Base-by-base conservation (phyloP, 768 basidiomycete genomes). In the Fomitopsis pulvina region DNA sequence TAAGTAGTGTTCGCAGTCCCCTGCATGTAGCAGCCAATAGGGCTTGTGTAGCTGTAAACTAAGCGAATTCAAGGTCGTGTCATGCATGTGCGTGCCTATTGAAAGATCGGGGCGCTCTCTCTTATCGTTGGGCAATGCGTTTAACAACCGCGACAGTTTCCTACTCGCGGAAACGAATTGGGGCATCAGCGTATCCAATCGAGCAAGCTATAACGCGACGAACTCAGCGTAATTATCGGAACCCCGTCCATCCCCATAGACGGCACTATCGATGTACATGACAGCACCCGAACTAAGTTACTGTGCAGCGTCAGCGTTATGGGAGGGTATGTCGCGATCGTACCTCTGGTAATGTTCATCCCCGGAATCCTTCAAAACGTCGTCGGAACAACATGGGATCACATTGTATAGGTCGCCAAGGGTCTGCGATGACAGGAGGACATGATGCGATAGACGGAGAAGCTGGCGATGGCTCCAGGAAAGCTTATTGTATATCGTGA, bases 1-100 rank as follows among this genome's bases (percentile, higher is more conserved):
- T 20, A 90, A 56, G 61, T 83, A 87, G 59, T 92, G 90, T 57
- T 91, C 87, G 60, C 90, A 92, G 57, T 79, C 84, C 28, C 89
- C 90, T 47, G 77, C 75, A 59, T 92, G 90, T 16, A 91, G 68
- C 48, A 92, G 68, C 81, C 85, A 89, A 56, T 92, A 92, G 0
- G 91, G 91, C 58, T 85, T 74, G 56, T 87, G 77, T 30, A 88
- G 63, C 27, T 82, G 76, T 20, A 91, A 63, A 3, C 71, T 66
- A 21, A 92, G 73, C 1, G 79, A 75, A 1, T 70, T 64, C 34
- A 91, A 67, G 8, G 61, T 48, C 7, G 78, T 79, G 47, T 80
- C 71, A 47, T 68, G 60, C 60, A 83, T 69, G 3, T 74, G 58
- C 8, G 47, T 12, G 70, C 76, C 58, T 71, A 76, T 48, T 51